A percentile compares a stretch with the other conserved stretches of the same genome.
phyloP scores from a whole-genome alignment of 306 rosid genomes.

The Vigna radiata region DNA sequence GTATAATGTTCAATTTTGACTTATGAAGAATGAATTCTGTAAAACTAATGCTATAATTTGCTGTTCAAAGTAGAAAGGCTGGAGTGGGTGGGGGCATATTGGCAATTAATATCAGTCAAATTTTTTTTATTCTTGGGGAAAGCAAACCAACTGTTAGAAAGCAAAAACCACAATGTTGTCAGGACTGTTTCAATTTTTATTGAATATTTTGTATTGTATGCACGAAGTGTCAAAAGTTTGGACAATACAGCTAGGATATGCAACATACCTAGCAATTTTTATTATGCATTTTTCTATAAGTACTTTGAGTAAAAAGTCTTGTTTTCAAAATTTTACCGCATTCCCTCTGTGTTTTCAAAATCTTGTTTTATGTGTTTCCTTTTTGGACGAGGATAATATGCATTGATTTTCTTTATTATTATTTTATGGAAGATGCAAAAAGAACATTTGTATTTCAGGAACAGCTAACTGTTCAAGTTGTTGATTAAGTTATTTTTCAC shows the following conservation, averaged over 20 bases:
- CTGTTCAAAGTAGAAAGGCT: conserved; percentile 22
- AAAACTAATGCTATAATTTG: conserved; percentile 16
- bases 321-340: conserved; percentile 8
- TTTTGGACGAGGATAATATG: too few relatives aligned
- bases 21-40: conserved; percentile 15
- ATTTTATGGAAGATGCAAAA: not conserved
- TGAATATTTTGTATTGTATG: not conserved
- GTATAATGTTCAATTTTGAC: conserved; percentile 17
- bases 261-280: not conserved
- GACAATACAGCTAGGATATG: conserved; percentile 2
- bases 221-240: conserved; percentile 4
- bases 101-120: not conserved
- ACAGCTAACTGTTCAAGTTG: not conserved
- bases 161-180: not conserved
- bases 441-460: not conserved
- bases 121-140: conserved; percentile 9
- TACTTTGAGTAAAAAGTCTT: not conserved
- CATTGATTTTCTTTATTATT: not conserved
- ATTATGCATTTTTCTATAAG: not conserved
- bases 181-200: conserved; percentile 27
- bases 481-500: not conserved
- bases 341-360: not conserved
- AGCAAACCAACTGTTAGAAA: conserved; percentile 25
- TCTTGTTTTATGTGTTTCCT: too few relatives aligned
- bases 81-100: conserved; percentile 1